Percentiles rank a stretch among this genome's conserved stretches.
These are phyloP conservation scores for Teunomyces stri DNA, from an alignment of 805 yeast species.

Conservation along the genomic window DNA sequence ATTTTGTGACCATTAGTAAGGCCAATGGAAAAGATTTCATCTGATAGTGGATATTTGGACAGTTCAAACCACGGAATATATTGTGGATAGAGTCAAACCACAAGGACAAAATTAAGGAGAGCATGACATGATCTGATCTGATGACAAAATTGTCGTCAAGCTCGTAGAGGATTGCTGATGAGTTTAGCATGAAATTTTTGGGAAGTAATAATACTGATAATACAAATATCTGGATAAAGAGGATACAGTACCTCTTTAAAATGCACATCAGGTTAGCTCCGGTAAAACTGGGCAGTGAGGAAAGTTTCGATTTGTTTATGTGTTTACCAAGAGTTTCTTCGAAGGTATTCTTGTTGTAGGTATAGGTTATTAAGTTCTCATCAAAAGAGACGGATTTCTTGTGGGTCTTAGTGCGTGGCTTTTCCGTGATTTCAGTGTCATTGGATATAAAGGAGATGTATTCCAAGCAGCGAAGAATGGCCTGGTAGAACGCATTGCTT, in stretches of 20 bases:
- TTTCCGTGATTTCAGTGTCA: constrained; percentile 5
- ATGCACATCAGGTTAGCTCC: background rate
- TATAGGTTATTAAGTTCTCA: constrained; percentile 13
- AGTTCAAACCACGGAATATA: constrained; percentile 11
- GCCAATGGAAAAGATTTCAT: constrained; percentile 14
- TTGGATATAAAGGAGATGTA: constrained; percentile 12
- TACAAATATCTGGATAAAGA: background rate
- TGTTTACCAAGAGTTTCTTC: background rate
- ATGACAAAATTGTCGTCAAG: constrained; percentile 9
- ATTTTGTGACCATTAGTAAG: constrained; percentile 14
- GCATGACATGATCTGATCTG: constrained; percentile 26
- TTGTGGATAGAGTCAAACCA: constrained; percentile 9
- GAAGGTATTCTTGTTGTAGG: constrained; percentile 9
- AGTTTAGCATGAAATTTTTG: constrained; percentile 15
- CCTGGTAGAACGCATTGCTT: constrained; percentile 10
- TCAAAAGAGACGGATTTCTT: constrained; percentile 19
- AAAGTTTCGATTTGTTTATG: background rate
- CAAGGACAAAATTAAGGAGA: constrained; percentile 16
- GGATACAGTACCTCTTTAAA: constrained; percentile 1
- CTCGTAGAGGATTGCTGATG: constrained; percentile 17
- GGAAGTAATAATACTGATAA: constrained; percentile 10
- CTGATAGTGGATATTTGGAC: constrained; percentile 12
- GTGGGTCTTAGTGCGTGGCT: constrained; percentile 6
- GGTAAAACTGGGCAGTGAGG: constrained; percentile 1
- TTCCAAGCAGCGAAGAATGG: constrained; percentile 14